Percentiles rank a stretch among this genome's conserved stretches.
phyloP scores from a whole-genome alignment of 352 stramenopile genomes.

The Globisporangium nodosum region DNA sequence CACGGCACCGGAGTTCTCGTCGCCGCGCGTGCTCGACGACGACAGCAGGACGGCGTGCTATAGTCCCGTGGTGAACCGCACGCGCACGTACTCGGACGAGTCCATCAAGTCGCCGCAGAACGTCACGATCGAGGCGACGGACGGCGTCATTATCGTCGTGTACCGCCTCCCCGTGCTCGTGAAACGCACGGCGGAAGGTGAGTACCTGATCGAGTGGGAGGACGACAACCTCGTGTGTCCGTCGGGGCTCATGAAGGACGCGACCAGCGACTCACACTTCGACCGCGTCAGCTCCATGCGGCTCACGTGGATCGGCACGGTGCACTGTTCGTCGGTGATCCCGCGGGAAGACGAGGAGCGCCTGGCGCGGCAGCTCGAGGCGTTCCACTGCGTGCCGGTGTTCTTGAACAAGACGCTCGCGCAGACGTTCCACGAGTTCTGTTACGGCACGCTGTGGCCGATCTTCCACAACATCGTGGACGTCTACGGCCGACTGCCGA shows the following conservation, averaged over 20 bases:
- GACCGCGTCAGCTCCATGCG: conserved; percentile 74
- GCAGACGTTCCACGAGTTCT: conserved; percentile 92
- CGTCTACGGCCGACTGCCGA: conserved; percentile 87
- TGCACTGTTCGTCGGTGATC: conserved; percentile 72
- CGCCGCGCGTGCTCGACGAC: conserved; percentile 9
- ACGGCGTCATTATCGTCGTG: conserved; percentile 96
- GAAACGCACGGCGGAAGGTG: conserved; percentile 50
- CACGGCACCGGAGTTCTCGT: conserved; percentile 1
- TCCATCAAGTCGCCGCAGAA: conserved; percentile 62
- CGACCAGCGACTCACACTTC: conserved; percentile 50
- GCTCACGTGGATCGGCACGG: conserved; percentile 81
- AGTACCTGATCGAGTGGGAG: conserved; percentile 85
- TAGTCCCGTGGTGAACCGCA: conserved; percentile 39
- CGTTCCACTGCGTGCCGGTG: conserved; percentile 97
- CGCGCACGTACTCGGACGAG: conserved; percentile 53
- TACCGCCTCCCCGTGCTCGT: conserved; percentile 95
- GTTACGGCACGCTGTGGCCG: conserved; percentile 96
- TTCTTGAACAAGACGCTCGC: conserved; percentile 88
- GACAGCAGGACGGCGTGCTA: conserved; percentile 13
- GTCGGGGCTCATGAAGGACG: conserved; percentile 70
- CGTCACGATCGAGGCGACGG: conserved; percentile 89
- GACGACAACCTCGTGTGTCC: conserved; percentile 86
- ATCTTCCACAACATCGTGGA: conserved; percentile 99
- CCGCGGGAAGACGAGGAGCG: conserved; percentile 81
- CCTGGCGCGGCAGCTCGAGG: conserved; percentile 62